These are phyloP conservation scores for Strobilomyces echinocephalus DNA, from an alignment of 768 basidiomycete species.

Conservation along the genomic window DNA sequence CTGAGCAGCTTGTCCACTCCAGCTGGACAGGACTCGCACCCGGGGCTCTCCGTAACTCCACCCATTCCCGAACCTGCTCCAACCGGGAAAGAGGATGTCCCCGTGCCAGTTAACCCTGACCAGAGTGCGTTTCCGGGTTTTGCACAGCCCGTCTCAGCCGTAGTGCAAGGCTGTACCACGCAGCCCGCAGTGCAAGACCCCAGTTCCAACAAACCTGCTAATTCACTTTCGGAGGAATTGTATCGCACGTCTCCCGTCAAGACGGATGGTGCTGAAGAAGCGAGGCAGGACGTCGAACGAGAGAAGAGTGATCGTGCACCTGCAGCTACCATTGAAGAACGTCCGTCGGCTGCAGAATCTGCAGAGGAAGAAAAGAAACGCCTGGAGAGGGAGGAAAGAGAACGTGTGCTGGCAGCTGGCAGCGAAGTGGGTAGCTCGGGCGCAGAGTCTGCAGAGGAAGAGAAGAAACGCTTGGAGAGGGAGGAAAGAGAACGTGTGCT, in stretches of 20 bases:
- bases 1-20: slow-evolving; percentile 49
- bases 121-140: slow-evolving; percentile 20
- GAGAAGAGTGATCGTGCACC: slow-evolving; percentile 50
- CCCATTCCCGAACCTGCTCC: slow-evolving; percentile 28
- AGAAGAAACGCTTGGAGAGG: slow-evolving; percentile 60
- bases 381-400: slow-evolving; percentile 63
- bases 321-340: slow-evolving; percentile 12
- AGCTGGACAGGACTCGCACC: slow-evolving; percentile 24
- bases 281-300: slow-evolving; percentile 56
- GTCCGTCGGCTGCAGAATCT: slow-evolving; percentile 14
- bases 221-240: slow-evolving; percentile 28
- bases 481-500: slow-evolving; percentile 63
- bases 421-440: background rate
- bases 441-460: slow-evolving; percentile 46
- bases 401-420: slow-evolving; percentile 39
- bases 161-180: slow-evolving; percentile 4
- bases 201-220: slow-evolving; percentile 11
- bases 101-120: slow-evolving; percentile 15
- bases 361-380: slow-evolving; percentile 64
- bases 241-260: slow-evolving; percentile 24
- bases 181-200: slow-evolving; percentile 19
- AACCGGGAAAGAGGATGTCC: slow-evolving; percentile 7
- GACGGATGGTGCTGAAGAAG: slow-evolving; percentile 56
- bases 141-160: slow-evolving; percentile 30
- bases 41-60: slow-evolving; percentile 41